Evolutionary conservation across 352 stramenopile species (phyloP), one percentile per base, ranked within the genome.

Genomic region (Pythium pyrilobum): DNA sequence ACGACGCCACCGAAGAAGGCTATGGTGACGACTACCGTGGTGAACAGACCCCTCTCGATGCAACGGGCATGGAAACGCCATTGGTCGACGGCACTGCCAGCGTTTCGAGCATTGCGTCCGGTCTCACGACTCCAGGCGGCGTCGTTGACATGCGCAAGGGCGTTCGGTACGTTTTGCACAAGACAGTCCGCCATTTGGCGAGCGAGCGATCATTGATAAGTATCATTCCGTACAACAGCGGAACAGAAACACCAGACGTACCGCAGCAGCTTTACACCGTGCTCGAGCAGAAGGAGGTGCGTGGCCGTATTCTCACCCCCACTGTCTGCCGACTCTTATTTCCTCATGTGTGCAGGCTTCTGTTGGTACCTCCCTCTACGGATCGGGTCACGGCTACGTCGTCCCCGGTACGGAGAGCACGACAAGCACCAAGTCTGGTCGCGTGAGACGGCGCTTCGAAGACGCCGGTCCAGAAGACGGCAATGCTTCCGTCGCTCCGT

Each of bases 261-360:
- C 74, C 75, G 0, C 76, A 89, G 56, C 76, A 89, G 41, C 69
- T 92, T 20, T 92, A 89, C 71, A 88, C 78, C 7, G 78, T 92
- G 25, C 52, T 92, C 44, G 74, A 85, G 48, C 81, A 89, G 38
- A 85, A 85, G 60, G 74, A 92, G 41, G 77, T 87, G 24, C 38
- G 70, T 53, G 16, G 25, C 31, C 13, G 31, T 8, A 13, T 13
- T 13, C 31, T 36, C 28, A 44, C 9, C 24, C 39, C 13, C 23
- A 31, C n/a, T 47, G 11, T 42, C 27, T 37, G 11, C 29, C 50
- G 9, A 52, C 29, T 40, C 5, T 39, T n/a, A 15, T 54, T 16
- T n/a, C 46, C 18, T 48, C 12, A 20, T 15, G 33, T 53, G 34
- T 60, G 18, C 62, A 86, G 74, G 83, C 75, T 44, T 81, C 76